phyloP scores from a whole-genome alignment of 495 filamentous ascomycete genomes.

The Echria macrotheca region DNA sequence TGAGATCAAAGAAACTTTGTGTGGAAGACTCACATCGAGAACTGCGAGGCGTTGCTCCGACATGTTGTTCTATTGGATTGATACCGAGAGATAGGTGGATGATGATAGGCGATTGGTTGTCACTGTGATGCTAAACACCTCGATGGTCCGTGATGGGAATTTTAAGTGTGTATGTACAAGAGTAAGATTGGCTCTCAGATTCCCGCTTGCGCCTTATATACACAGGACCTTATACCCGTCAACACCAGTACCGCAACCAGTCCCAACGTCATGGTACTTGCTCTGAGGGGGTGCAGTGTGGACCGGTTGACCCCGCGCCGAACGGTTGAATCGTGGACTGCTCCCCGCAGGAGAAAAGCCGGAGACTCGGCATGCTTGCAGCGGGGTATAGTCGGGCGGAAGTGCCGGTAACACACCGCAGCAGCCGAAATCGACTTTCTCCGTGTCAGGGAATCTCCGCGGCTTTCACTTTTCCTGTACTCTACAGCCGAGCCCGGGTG shows the following conservation, averaged over 20 bases:
- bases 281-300: background rate
- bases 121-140: background rate
- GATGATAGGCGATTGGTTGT: background rate
- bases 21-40: slow-evolving; percentile 25
- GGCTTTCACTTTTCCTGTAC: background rate
- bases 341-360: slow-evolving; percentile 26
- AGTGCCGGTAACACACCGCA: background rate
- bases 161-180: background rate
- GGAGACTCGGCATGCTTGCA: slow-evolving; percentile 22
- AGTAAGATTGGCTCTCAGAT: background rate
- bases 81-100: background rate
- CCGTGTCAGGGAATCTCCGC: slow-evolving; percentile 14
- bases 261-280: slow-evolving; percentile 3
- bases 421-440: slow-evolving; percentile 4
- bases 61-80: slow-evolving; percentile 14
- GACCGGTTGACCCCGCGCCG: slow-evolving; percentile 10
- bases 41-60: slow-evolving; percentile 25
- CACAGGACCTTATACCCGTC: background rate
- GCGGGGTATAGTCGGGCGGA: slow-evolving; percentile 9
- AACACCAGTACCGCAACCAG: background rate
- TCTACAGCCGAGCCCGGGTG: background rate
- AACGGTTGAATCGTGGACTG: slow-evolving; percentile 1
- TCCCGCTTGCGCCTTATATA: slow-evolving; percentile 2
- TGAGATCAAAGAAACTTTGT: background rate
- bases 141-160: background rate